A percentile compares a stretch with the other conserved stretches of the same genome.
Evolutionary conservation across 805 yeast genomes (phyloP).

Genomic region (Wickerhamiella spandovensis): DNA sequence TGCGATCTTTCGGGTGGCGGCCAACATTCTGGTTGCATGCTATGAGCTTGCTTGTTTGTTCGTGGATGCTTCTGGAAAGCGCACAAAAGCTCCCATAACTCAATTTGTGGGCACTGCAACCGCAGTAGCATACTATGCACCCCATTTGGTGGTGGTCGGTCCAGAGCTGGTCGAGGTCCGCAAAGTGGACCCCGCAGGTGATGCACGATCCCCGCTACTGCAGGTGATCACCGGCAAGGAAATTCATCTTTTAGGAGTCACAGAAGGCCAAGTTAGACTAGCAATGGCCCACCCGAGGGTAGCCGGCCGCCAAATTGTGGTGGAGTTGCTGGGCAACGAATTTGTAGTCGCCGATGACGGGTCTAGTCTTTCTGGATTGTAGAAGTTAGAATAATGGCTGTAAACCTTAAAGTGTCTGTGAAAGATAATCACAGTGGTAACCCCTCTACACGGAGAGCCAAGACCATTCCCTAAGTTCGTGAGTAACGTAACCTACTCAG

Average conservation of each 20-base stretch:
- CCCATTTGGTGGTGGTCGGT: constrained; percentile 40
- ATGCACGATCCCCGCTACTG: constrained; percentile 22
- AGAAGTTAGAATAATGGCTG: not conserved
- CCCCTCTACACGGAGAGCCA: not conserved
- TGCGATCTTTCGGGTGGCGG: constrained; percentile 39
- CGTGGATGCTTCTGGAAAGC: constrained; percentile 36
- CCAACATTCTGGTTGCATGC: constrained; percentile 42
- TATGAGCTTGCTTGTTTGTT: constrained; percentile 61
- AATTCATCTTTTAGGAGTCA: constrained; percentile 33
- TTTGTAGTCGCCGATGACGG: constrained; percentile 18
- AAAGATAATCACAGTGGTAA: no score
- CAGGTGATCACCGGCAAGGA: constrained; percentile 67
- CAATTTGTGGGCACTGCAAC: constrained; percentile 27
- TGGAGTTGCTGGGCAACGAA: constrained; percentile 26
- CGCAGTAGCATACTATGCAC: constrained; percentile 26
- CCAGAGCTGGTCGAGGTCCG: constrained; percentile 62
- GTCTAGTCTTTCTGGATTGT: not conserved
- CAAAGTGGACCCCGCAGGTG: constrained; percentile 33
- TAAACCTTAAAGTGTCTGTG: no score
- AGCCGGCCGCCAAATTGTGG: constrained; percentile 47
- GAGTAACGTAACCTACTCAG: not conserved
- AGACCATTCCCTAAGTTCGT: not conserved
- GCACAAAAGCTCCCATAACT: constrained; percentile 30
- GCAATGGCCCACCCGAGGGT: constrained; percentile 53
- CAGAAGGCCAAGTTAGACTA: constrained; percentile 29